A percentile compares a stretch with the other conserved stretches of the same genome.
Evolutionary conservation across 192 early-diverging fungal species (phyloP).

Genomic region (Gigaspora rosea): DNA sequence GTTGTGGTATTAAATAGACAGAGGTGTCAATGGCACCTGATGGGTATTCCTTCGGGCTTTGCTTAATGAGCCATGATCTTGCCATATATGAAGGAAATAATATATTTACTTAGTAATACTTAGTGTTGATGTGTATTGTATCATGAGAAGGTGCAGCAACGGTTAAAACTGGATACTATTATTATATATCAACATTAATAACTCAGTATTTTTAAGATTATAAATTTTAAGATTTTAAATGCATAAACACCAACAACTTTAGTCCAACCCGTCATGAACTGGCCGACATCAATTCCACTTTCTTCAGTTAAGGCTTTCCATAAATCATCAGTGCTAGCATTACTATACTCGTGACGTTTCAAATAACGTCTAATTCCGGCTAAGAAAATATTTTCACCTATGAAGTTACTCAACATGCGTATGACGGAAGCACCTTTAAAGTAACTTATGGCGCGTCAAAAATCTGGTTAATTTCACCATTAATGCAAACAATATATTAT

Average conservation of each 20-base stretch:
- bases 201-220: not conserved
- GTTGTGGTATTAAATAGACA: too few species aligned
- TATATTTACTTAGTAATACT: too few species aligned
- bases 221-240: not conserved
- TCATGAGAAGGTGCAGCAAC: conserved; percentile 60
- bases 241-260: conserved; percentile 68
- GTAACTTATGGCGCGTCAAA: conserved; percentile 93
- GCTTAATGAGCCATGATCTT: too few species aligned
- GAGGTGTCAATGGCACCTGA: too few species aligned
- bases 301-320: conserved; percentile 81
- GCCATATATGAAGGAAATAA: too few species aligned
- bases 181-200: conserved; percentile 1
- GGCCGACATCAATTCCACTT: conserved; percentile 77
- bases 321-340: conserved; percentile 85
- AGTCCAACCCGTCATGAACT: conserved; percentile 91
- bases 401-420: conserved; percentile 83
- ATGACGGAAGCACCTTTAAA: conserved; percentile 93
- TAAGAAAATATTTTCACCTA: conserved; percentile 70
- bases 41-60: too few species aligned
- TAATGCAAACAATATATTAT: not conserved
- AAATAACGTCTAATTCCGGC: conserved; percentile 76
- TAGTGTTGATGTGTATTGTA: conserved; percentile 65
- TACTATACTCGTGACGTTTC: conserved; percentile 79
- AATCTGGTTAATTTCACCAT: conserved; percentile 88
- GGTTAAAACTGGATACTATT: conserved; percentile 76